Base-by-base conservation (phyloP, 371 early-diverging fungal species). In the Haplosporangium sp. region DNA sequence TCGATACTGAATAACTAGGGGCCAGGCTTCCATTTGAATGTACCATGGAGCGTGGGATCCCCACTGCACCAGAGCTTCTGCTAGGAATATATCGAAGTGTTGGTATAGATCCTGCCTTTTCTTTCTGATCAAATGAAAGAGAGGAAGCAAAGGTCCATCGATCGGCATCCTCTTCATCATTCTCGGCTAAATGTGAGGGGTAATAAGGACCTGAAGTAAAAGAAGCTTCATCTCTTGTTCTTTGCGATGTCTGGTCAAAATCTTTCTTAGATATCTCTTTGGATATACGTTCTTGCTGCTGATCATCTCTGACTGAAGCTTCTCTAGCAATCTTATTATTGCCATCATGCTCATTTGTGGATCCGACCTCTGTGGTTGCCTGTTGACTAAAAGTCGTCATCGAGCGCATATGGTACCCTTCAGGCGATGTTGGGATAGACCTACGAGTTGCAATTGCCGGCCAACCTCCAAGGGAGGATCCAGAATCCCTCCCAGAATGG, bases 71-170 rank as follows among this genome's bases (percentile, higher is more conserved):
- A 9, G 68, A 52, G 13, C 48, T 52, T 40, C 59, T 63, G 5
- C 70, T 58, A 20, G 79, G 79, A 19, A 78, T 74, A 44, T 74
- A 78, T 10, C 79, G 59, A 34, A 78, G 61, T 4, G 71, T 64
- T 3, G 74, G 79, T 3, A 67, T 19, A 15, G 56, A 42, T 2
- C 74, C 65, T 10, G 55, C 13, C 42, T 67, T 73, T n/a, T 78
- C 79, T 19, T 74, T 48, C 38, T 82, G 73, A 27, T 76, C 82
- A 44, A 82, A 82, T 4, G 82, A 82, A 8, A 82, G 47, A 3
- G 82, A 82, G 2, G 82, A 82, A 10, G 82, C 82, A 72, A 82
- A 82, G 11, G 82, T 82, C 82, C 82, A 82, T n/a, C 82, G 73
- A 40, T 82, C 82, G 0, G 76, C 82, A 45, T 82, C 82, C 47